phyloP scores from a whole-genome alignment of 1,284 basidiomycete species.

The Volvariella surrecta region DNA sequence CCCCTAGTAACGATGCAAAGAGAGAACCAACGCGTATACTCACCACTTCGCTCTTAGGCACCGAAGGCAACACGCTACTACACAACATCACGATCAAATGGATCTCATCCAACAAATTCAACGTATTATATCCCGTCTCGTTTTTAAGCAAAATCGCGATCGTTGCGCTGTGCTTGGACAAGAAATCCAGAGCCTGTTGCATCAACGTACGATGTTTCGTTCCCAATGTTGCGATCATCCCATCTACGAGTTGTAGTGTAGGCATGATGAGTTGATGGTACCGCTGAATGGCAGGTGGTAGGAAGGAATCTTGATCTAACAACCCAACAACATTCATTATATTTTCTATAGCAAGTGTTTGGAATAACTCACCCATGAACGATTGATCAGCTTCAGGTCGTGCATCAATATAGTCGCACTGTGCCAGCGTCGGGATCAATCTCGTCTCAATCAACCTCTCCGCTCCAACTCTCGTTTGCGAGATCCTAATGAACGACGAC shows the following conservation, averaged over 20 bases:
- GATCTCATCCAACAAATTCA: slow-evolving; percentile 68
- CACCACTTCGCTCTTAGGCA: slow-evolving; percentile 74
- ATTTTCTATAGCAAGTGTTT: slow-evolving; percentile 3
- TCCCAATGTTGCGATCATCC: slow-evolving; percentile 62
- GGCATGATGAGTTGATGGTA: slow-evolving; percentile 88
- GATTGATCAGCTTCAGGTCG: slow-evolving; percentile 76
- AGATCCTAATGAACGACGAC: slow-evolving; percentile 80
- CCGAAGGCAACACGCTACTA: slow-evolving; percentile 52
- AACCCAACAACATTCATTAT: slow-evolving; percentile 5
- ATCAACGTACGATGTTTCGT: slow-evolving; percentile 53
- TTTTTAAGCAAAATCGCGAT: slow-evolving; percentile 73
- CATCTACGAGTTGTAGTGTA: slow-evolving; percentile 71
- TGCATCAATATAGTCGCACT: slow-evolving; percentile 83
- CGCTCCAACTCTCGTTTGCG: slow-evolving; percentile 75
- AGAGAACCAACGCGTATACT: slow-evolving; percentile 25
- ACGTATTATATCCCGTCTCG: slow-evolving; percentile 52
- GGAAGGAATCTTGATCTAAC: slow-evolving; percentile 77
- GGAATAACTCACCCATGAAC: slow-evolving; percentile 58
- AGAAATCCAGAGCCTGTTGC: slow-evolving; percentile 71
- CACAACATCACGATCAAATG: slow-evolving; percentile 70
- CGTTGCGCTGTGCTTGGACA: slow-evolving; percentile 74
- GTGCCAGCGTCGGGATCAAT: slow-evolving; percentile 70
- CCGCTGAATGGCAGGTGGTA: slow-evolving; percentile 80
- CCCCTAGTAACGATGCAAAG: slow-evolving; percentile 1
- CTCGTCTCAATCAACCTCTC: slow-evolving; percentile 81